A percentile compares a stretch with the other conserved stretches of the same genome.
Evolutionary conservation across 1,284 basidiomycete species (phyloP).

Genomic region (Apiotrichum montevideense): DNA sequence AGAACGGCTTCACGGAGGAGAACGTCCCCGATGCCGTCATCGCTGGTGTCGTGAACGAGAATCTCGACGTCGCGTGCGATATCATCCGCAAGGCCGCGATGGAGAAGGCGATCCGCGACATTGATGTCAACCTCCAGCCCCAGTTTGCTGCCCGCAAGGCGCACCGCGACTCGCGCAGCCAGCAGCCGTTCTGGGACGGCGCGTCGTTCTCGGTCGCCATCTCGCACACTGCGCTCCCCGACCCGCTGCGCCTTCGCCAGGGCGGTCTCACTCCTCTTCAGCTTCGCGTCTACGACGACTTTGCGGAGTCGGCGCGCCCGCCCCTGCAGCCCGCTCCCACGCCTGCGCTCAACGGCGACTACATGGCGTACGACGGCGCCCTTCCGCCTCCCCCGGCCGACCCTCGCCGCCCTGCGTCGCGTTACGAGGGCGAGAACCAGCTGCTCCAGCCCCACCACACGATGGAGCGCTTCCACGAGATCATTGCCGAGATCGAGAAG

Average conservation of each 20-base stretch:
- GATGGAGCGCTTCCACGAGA: constrained; percentile 51
- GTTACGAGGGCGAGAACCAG: constrained; percentile 24
- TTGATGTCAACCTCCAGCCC: constrained; percentile 79
- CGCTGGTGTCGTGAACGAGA: constrained; percentile 79
- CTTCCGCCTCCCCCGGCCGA: constrained; percentile 6
- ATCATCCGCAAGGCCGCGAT: constrained; percentile 97
- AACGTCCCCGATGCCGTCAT: constrained; percentile 55
- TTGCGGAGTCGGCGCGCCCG: constrained; percentile 54
- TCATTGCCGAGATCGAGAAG: constrained; percentile 74
- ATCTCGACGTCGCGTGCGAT: constrained; percentile 87
- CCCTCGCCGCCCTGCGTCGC: constrained; percentile 26
- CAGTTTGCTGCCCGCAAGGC: constrained; percentile 80
- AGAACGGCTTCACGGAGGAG: constrained; percentile 80
- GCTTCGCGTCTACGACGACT: constrained; percentile 90
- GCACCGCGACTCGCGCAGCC: constrained; percentile 61
- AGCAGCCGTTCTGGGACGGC: constrained; percentile 81
- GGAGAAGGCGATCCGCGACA: constrained; percentile 91
- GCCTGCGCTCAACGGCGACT: constrained; percentile 9
- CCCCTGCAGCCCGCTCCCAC: constrained; percentile 1
- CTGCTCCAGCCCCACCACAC: constrained; percentile 34
- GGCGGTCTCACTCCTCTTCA: constrained; percentile 78
- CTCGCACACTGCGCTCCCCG: constrained; percentile 76
- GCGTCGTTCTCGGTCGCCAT: constrained; percentile 60
- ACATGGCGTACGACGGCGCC: constrained; percentile 17
- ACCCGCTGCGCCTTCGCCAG: constrained; percentile 77